Evolutionary conservation across 164 flowering plant genomes (phyloP), one percentile per base, ranked within the genome.

Genomic region (Nelumbo lutea): DNA sequence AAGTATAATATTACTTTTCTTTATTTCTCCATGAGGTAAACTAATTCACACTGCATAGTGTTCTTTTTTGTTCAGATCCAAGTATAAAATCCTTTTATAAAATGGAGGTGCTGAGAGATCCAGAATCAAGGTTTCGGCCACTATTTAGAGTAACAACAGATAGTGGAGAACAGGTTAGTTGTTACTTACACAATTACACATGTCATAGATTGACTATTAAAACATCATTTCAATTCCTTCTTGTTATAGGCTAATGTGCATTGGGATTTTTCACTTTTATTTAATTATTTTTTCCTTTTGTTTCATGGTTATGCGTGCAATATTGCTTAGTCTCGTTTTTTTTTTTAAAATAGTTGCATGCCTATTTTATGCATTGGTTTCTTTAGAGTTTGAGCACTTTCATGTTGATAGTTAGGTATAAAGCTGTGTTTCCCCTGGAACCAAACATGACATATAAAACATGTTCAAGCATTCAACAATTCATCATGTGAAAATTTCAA

Each of bases 41-140:
- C 9, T 2, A 1, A 14, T 61, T 10, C 2, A 45, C 4, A 39
- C 11, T 39, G 11, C 43, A 41, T 53, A 4, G 11, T 62, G 47
- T 69, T 9, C 39, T 57, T 61, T 68, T 53, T 8, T 72, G 44
- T 48, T 62, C 79, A 90, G 96, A 88, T 82, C 84, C 82, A 40
- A 78, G 65, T 62, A 57, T 27, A 42, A 68, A 68, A 70, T 41
- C 81, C 50, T 61, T 72, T 40, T 90, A 90, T 75, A 88, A 80
- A 74, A 88, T 90, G 96, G 90, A 90, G 78, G 94, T 90, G 59
- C 72, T 88, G 77, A 80, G 89, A 80, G 88, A 87, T 74, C 73
- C 84, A 15, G 83, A 81, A 59, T 75, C 83, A 63, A 88, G 77
- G 72, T 73, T 62, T 56, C 81, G 77, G 56, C 98, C 96, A 60